Base-by-base conservation (phyloP, 1,284 basidiomycete genomes). In the Cystobasidium slooffiae region DNA sequence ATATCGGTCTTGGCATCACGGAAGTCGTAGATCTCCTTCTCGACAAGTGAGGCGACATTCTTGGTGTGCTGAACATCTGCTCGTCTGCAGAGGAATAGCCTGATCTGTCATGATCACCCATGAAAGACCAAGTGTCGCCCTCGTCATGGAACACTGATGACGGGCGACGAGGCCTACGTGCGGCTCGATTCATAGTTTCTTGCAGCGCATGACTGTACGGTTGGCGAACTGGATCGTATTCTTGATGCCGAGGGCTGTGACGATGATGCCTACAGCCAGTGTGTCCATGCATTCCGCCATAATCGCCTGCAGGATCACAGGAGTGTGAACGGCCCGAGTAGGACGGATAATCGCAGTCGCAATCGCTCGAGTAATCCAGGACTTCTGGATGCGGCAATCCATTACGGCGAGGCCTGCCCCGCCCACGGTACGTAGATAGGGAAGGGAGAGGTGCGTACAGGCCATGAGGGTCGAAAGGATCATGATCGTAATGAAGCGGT, bases 21-120 rank as follows among this genome's bases (percentile, higher is more conserved):
- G 61, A 37, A 8, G 44, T 43, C 5, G n/a, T 41, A 22, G 44
- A 49, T 46, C 61, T 41, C 61, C 22, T 53, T 53, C 24, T 52
- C 1, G 64, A 41, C 12, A 43, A 47, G 5, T 22, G 64, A 66
- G 39, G 44, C 8, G 39, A 39, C 37, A 53, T 14, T 12, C 37
- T 47, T 12, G 64, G 64, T 12, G 37, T 66, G 24, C 44, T 16
- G 37, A 53, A 52, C 49, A 53, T 53, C 5, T 49, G 7, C 6
- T 66, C 49, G 39, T 66, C 64, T 20, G 43, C 64, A 9, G 64
- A 66, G 18, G 51, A 43, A 22, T 53, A 66, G 47, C 64, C 64
- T 43, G 56, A 59, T 41, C 37, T 43, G 8, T 22, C 12, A n/a
- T 41, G 18, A 59, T 59, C 56, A 8, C 43, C 56, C 39, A 59